These are phyloP conservation scores for Cenococcum geophilum DNA, from an alignment of 495 filamentous ascomycete species.

Conservation along the genomic window DNA sequence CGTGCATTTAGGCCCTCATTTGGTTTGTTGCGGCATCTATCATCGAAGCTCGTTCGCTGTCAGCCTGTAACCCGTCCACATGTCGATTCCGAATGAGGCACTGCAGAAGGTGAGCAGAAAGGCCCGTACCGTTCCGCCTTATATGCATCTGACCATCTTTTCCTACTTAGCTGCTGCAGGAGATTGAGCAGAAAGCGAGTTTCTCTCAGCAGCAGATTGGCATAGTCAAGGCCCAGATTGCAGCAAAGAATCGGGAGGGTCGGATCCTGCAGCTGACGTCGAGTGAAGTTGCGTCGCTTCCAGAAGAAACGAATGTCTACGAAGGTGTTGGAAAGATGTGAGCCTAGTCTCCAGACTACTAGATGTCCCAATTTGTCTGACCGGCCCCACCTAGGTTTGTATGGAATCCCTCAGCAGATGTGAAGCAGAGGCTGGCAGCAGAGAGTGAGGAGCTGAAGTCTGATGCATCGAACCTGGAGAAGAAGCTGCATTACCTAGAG, in stretches of 20 bases:
- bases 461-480: slow-evolving; percentile 72
- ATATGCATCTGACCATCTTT: background rate
- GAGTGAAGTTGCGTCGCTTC: slow-evolving; percentile 70
- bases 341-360: slow-evolving; percentile 34
- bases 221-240: slow-evolving; percentile 78
- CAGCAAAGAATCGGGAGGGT: slow-evolving; percentile 79
- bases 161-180: slow-evolving; percentile 67
- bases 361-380: slow-evolving; percentile 8
- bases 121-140: background rate
- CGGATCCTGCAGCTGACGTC: slow-evolving; percentile 84
- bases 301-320: slow-evolving; percentile 76
- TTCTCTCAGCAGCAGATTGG: slow-evolving; percentile 87
- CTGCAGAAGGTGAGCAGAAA: slow-evolving; percentile 69
- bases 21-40: background rate
- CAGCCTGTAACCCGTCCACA: slow-evolving; percentile 38
- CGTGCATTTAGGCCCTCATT: background rate
- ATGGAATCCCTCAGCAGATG: slow-evolving; percentile 58
- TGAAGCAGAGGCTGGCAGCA: slow-evolving; percentile 68
- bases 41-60: slow-evolving; percentile 1
- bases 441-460: slow-evolving; percentile 69
- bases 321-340: slow-evolving; percentile 97
- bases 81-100: slow-evolving; percentile 96
- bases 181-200: slow-evolving; percentile 84
- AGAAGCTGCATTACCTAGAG: slow-evolving; percentile 90
- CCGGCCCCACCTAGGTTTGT: slow-evolving; percentile 65